phyloP scores from a whole-genome alignment of 2,329 filamentous ascomycete species.

The Plectosphaerella plurivora region DNA sequence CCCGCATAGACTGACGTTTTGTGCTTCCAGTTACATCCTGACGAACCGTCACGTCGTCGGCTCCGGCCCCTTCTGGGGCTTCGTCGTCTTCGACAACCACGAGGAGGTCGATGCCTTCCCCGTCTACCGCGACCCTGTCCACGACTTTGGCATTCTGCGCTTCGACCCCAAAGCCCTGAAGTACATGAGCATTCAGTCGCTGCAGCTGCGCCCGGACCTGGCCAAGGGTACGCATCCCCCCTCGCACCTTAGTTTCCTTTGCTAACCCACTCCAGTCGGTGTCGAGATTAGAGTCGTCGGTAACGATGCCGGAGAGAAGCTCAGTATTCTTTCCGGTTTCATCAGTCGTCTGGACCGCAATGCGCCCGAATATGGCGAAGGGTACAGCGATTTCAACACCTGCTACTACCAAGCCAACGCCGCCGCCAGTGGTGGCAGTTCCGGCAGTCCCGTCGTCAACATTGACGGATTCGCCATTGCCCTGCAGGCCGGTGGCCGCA shows the following conservation, averaged over 20 bases:
- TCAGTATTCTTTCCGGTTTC: constrained; percentile 95
- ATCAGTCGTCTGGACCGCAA: constrained; percentile 95
- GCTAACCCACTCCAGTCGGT: constrained; percentile 54
- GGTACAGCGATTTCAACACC: constrained; percentile 94
- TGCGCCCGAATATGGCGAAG: constrained; percentile 94
- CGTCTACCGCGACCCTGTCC: constrained; percentile 95
- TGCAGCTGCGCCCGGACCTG: constrained; percentile 78
- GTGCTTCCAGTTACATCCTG: constrained; percentile 60
- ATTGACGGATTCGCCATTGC: constrained; percentile 90
- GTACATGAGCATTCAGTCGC: constrained; percentile 85
- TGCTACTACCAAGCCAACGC: constrained; percentile 98
- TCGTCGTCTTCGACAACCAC: constrained; percentile 98
- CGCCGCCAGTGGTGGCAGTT: constrained; percentile 93
- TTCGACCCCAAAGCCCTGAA: constrained; percentile 96
- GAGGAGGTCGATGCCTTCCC: constrained; percentile 94
- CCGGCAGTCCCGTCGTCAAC: constrained; percentile 96
- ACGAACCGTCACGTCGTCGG: constrained; percentile 93
- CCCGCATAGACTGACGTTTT: neutral
- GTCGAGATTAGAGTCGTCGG: constrained; percentile 95
- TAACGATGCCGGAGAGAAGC: constrained; percentile 97
- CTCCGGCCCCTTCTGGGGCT: constrained; percentile 94
- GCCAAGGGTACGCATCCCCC: constrained; percentile 52
- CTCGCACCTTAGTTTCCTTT: neutral
- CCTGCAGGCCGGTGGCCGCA: constrained; percentile 87
- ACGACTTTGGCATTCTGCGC: constrained; percentile 95